These are phyloP conservation scores for Corynespora cassiicola DNA, from an alignment of 2,329 filamentous ascomycete species.

Conservation along the genomic window DNA sequence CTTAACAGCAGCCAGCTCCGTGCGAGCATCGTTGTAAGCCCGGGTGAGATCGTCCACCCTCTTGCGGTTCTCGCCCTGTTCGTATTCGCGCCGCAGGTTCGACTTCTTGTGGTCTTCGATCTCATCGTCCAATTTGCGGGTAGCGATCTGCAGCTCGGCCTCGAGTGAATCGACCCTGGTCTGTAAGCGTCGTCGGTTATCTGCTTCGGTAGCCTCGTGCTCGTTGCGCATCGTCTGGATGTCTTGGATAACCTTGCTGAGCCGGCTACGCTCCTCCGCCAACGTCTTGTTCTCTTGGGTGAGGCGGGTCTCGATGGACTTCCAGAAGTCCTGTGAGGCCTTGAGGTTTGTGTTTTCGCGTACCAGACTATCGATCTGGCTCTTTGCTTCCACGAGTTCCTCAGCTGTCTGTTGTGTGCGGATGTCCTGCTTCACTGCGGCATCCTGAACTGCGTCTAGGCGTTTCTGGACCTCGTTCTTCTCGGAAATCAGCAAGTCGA, in stretches of 20 bases:
- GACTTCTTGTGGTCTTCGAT: conserved; percentile 84
- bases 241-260: conserved; percentile 82
- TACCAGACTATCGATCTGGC: conserved; percentile 82
- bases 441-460: conserved; percentile 77
- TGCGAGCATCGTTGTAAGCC: conserved; percentile 79
- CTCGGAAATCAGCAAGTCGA: conserved; percentile 80
- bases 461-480: conserved; percentile 88
- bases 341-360: conserved; percentile 93
- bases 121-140: conserved; percentile 84
- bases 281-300: conserved; percentile 87
- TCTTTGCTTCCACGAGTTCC: conserved; percentile 86
- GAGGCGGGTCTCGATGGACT: conserved; percentile 87
- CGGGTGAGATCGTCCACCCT: conserved; percentile 90
- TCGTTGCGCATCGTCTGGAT: conserved; percentile 92
- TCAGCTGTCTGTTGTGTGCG: conserved; percentile 91
- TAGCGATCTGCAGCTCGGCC: conserved; percentile 76
- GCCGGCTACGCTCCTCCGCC: conserved; percentile 80
- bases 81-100: conserved; percentile 85
- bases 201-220: conserved; percentile 82
- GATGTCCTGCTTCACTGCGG: conserved; percentile 86
- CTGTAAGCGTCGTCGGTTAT: conserved; percentile 81
- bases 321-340: conserved; percentile 93
- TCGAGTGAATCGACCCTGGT: conserved; percentile 79
- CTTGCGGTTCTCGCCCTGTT: conserved; percentile 85
- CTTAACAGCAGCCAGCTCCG: conserved; percentile 85